These are phyloP conservation scores for Jamesozyma piceae DNA, from an alignment of 805 yeast genomes.

Conservation along the genomic window DNA sequence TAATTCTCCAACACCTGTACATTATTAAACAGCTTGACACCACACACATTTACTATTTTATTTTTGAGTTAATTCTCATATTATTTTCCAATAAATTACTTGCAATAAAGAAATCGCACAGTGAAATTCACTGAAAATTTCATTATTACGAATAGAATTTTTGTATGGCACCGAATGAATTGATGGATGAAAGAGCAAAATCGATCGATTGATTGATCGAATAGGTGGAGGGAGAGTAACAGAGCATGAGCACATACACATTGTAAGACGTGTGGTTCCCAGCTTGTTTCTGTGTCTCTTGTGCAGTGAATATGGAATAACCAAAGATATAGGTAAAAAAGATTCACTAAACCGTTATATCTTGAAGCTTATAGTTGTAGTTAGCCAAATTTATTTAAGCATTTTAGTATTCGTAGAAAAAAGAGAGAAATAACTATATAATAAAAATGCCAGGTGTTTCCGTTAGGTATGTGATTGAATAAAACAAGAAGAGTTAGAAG, in stretches of 20 bases:
- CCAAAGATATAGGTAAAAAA: not conserved
- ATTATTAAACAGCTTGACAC: too few relatives aligned
- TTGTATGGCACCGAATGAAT: not conserved
- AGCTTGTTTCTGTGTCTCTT: not conserved
- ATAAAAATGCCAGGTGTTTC: slow-evolving; percentile 90
- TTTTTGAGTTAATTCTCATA: too few relatives aligned
- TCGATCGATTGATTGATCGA: not conserved
- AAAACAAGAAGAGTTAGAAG: not conserved
- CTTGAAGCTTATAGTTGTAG: not conserved
- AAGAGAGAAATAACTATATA: slow-evolving; percentile 16
- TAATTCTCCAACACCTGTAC: too few relatives aligned
- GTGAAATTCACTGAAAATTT: too few relatives aligned
- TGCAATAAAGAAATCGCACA: too few relatives aligned
- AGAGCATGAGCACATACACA: not conserved
- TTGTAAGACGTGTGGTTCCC: not conserved
- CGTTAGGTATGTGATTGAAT: slow-evolving; percentile 67
- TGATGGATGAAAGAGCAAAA: not conserved
- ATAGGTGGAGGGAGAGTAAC: not conserved
- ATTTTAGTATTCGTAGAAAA: not conserved
- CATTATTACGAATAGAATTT: not conserved
- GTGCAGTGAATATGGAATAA: not conserved
- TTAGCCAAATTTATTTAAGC: not conserved
- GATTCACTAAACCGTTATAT: not conserved
- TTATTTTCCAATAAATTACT: too few relatives aligned
- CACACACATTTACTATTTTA: too few relatives aligned